Base-by-base conservation (phyloP, 192 early-diverging fungal species). In the Fimicolochytrium jonesii region DNA sequence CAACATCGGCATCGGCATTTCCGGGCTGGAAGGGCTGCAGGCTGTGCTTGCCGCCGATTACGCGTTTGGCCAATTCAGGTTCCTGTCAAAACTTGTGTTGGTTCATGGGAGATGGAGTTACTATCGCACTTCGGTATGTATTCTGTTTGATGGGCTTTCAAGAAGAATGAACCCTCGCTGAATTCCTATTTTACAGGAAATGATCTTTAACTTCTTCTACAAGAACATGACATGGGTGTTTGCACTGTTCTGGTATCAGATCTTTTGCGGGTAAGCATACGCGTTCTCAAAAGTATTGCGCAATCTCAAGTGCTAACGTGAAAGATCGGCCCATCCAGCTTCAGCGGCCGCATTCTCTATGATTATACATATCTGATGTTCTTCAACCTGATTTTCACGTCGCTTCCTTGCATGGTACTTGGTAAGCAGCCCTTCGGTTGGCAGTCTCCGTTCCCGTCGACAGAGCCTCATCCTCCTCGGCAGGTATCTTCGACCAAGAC, bases 101-200 rank as follows among this genome's bases (percentile, higher is more conserved):
- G 94, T 97, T 3, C 95, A 98, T 68, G 95, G 95, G n/a, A 83
- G 87, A 0, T 97, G 94, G 95, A 88, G 88, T 54, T 98, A 98
- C 74, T 90, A 90, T 63, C 80, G 94, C 28, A 77, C 94, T 17
- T 78, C 91, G 29, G 82, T 61, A 61, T 20, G 57, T 34, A n/a
- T n/a, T n/a, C n/a, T n/a, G n/a, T n/a, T n/a, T n/a, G n/a, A n/a
- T n/a, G n/a, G n/a, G n/a, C n/a, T n/a, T n/a, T n/a, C n/a, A n/a
- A n/a, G n/a, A n/a, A n/a, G n/a, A n/a, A n/a, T n/a, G n/a, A n/a
- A n/a, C n/a, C n/a, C n/a, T n/a, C n/a, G 37, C 37, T 39, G 37
- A 39, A 11, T 17, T 39, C 37, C 9, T 11, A 39, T 11, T 39
- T 18, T 59, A 20, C 33, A 64, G 62, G 93, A 92, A 73, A 77